phyloP scores from a whole-genome alignment of 441 rosid genomes.

The Populus trichocarpa region DNA sequence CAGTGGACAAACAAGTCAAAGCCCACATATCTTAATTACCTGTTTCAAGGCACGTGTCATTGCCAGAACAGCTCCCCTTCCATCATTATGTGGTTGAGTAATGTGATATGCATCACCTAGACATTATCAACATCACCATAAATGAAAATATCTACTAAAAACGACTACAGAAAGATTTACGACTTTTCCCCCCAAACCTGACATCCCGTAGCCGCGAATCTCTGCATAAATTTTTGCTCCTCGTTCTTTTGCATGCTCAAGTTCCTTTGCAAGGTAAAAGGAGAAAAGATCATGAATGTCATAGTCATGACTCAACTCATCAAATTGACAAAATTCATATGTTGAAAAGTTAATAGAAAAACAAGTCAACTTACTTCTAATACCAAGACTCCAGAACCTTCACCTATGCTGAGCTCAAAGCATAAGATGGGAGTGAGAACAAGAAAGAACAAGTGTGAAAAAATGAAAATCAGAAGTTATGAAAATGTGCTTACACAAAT shows the following conservation, averaged over 20 bases:
- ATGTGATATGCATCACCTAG: conserved; percentile 95
- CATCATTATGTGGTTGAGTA: conserved; percentile 88
- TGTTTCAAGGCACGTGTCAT: conserved; percentile 78
- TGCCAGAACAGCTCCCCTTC: conserved; percentile 90
- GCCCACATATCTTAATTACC: conserved; percentile 33
- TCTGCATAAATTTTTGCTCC: conserved; percentile 92
- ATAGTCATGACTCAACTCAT: conserved; percentile 10
- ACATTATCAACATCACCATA: conserved; percentile 23
- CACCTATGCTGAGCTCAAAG: conserved; percentile 71
- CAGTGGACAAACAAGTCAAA: conserved; percentile 11
- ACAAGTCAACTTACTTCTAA: conserved; percentile 62
- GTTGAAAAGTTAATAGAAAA: conserved; percentile 1
- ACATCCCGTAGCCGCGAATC: conserved; percentile 96
- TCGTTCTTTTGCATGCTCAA: conserved; percentile 86
- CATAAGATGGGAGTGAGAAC: conserved; percentile 7
- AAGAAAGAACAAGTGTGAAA: not conserved
- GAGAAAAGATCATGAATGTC: not conserved
- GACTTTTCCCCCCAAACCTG: conserved; percentile 47
- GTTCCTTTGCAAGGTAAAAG: conserved; percentile 48
- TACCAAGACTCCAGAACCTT: conserved; percentile 83
- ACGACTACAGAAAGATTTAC: not conserved
- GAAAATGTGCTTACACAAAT: conserved; percentile 70
- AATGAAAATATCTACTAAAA: conserved; percentile 13
- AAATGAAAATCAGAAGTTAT: conserved; percentile 4
- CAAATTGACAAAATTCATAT: not conserved